Evolutionary conservation across 352 stramenopile species (phyloP), one percentile per base, ranked within the genome.

Genomic region (Globisporangium sylvaticum): DNA sequence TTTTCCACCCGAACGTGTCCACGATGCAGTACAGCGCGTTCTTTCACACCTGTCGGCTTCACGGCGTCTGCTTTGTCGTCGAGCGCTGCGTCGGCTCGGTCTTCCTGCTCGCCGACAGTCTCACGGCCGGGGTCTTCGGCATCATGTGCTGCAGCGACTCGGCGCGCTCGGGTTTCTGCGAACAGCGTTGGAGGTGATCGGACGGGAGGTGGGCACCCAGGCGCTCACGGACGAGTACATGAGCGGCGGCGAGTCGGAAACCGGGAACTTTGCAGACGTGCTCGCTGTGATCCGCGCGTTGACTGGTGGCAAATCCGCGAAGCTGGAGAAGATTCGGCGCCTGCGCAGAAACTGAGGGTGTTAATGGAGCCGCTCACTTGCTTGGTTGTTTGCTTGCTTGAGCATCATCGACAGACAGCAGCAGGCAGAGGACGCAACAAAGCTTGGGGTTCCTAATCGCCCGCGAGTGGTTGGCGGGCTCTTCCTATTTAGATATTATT

Each of bases 61-160:
- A 96, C 25, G 90, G 91, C 34, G 89, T 97, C 58, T 96, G 84
- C 64, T 96, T 95, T 22, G 91, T 97, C 67, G 72, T 96, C 61
- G 72, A 86, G 64, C 73, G 75, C 4, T 73, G 78, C 25, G 63
- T 92, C n/a, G 87, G 87, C 15, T 81, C 78, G 18, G 73, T 91
- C 32, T 95, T 95, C 61, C 65, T 93, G 53, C 73, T 95, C 7
- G 66, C 76, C 2, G 87, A 96, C 73, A 95, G 85, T 58, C 84
- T 96, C 67, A 90, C 87, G 3, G 85, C 83, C 6, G 85, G 87
- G 14, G 82, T 94, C 29, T 84, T 96, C 10, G 87, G 84, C 14
- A 55, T 91, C 0, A 64, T 92, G 25, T 90, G 84, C 65, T 80
- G 89, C 32, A 80, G 79, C 22, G 82, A 92, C 63, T 80, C 77